Percentiles rank a stretch among this genome's conserved stretches.
These are phyloP conservation scores for Rostrohypoxylon terebratum DNA, from an alignment of 495 filamentous ascomycete species.

Conservation along the genomic window DNA sequence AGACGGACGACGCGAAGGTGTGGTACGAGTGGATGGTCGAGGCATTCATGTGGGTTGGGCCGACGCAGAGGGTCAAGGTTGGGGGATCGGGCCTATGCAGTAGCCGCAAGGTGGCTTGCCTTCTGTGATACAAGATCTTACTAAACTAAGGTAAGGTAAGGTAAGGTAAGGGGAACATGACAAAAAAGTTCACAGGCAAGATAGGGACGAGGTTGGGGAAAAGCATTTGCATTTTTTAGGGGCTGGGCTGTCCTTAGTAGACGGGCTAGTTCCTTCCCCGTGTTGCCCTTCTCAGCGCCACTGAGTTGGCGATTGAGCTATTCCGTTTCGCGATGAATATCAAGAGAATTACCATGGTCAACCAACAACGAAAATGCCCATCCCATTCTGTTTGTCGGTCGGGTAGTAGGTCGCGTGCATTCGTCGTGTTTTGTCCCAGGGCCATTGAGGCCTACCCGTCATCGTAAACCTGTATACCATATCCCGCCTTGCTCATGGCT, in stretches of 20 bases:
- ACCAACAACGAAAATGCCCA: not conserved
- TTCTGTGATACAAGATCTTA: conserved; percentile 72
- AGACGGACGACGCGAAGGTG: conserved; percentile 93
- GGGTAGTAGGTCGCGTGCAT: not conserved
- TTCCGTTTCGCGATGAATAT: conserved; percentile 20
- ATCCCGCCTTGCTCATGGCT: conserved; percentile 7
- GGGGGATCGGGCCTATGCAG: conserved; percentile 87
- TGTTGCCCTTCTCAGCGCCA: conserved; percentile 16
- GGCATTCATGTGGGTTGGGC: conserved; percentile 73
- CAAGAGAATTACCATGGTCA: conserved; percentile 19
- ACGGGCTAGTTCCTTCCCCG: conserved; percentile 11
- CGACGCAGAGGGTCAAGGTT: conserved; percentile 74
- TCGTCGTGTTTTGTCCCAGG: not conserved
- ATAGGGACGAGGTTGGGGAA: conserved; percentile 19
- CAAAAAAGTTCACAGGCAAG: not conserved
- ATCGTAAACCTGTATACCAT: conserved; percentile 4
- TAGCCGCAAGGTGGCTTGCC: conserved; percentile 88
- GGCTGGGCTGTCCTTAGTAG: not conserved
- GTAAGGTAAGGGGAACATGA: not conserved
- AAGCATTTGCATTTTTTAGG: conserved; percentile 37
- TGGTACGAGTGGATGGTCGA: conserved; percentile 99
- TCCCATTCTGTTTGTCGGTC: conserved; percentile 2
- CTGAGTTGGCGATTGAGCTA: conserved; percentile 7
- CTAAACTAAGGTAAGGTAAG: too few relatives aligned
- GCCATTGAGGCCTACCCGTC: conserved; percentile 1